Percentiles rank a stretch among this genome's conserved stretches.
Conservation (phyloP, 352 stramenopile species). For the Blastocystis sp. region DNA sequence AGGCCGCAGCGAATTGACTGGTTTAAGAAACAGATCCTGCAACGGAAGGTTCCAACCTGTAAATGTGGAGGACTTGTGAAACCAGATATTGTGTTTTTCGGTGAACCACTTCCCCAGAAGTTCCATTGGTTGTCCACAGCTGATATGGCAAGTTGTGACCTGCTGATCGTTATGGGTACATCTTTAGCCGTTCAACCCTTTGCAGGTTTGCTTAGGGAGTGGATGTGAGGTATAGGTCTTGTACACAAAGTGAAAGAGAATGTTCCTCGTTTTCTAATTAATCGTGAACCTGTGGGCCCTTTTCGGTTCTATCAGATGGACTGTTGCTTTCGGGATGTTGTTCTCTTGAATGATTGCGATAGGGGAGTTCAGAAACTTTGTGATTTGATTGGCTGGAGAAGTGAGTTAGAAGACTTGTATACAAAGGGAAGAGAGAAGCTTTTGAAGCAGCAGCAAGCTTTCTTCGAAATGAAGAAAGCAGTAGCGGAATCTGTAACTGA, state of each 20-base stretch:
- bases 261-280: constrained; percentile 80
- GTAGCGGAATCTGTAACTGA: background rate
- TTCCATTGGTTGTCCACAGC: constrained; percentile 75
- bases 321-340: constrained; percentile 71
- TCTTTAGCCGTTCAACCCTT: constrained; percentile 89
- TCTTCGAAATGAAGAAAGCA: constrained; percentile 44
- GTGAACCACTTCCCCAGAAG: constrained; percentile 79
- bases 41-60: constrained; percentile 49
- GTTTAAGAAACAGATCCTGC: constrained; percentile 64
- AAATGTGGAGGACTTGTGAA: constrained; percentile 86
- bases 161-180: constrained; percentile 93
- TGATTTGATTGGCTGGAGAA: constrained; percentile 68
- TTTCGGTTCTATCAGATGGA: constrained; percentile 67
- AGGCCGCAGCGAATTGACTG: constrained; percentile 39
- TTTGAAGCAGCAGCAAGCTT: background rate
- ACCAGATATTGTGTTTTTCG: constrained; percentile 93
- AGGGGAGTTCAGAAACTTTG: constrained; percentile 73
- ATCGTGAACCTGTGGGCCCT: constrained; percentile 73
- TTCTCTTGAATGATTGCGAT: constrained; percentile 75
- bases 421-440: constrained; percentile 54
- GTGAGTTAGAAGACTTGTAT: constrained; percentile 52
- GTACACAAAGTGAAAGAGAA: constrained; percentile 74
- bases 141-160: constrained; percentile 78
- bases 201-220: constrained; percentile 66
- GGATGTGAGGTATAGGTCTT: constrained; percentile 66